Evolutionary conservation across 208 protist genomes (phyloP), one percentile per base, ranked within the genome.

Genomic region (Trypanosoma theileri): DNA sequence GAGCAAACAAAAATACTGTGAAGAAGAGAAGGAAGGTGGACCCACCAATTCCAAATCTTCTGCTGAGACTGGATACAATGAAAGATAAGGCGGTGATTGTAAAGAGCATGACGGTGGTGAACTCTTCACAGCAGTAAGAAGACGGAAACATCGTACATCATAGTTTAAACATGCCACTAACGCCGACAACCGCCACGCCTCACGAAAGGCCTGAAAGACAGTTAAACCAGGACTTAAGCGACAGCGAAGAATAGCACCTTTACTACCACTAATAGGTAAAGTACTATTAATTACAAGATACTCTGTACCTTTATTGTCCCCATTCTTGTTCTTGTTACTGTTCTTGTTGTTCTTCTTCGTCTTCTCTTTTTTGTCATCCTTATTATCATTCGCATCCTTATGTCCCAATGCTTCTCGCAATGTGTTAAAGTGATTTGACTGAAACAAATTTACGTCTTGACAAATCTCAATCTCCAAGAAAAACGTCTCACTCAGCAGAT

Each of bases 1-100:
- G 26, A 69, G 11, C 11, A 59, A 26, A 28, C 59, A 66, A 66
- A 76, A 76, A 42, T 76, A 76, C 42, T 76, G 71, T 45, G 71
- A 35, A 7, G 57, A 63, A 11, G 58, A 66, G 13, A 71, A 76
- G 44, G 70, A 76, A 14, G 64, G 66, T 12, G 63, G 50, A 11
- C 14, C 45, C 17, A 14, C 45, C 14, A 44, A 51, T 31, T 52
- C 55, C 31, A 35, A 7, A 26, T 75, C 69, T 40, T 62, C 56
- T 24, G 16, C 19, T 59, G 62, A 69, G 1, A 35, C 0, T 17
- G 69, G 60, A 69, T 53, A 73, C 28, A 59, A 9, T 11, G 19
- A 59, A 19, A 67, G 16, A 24, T 48, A 28, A 7, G 19, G 31
- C 3, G 11, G 11, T 13, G 44, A 55, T 24, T 44, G 44, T 9